Conservation (phyloP, 2,329 filamentous ascomycete species). For the Aureobasidium mangrovei region DNA sequence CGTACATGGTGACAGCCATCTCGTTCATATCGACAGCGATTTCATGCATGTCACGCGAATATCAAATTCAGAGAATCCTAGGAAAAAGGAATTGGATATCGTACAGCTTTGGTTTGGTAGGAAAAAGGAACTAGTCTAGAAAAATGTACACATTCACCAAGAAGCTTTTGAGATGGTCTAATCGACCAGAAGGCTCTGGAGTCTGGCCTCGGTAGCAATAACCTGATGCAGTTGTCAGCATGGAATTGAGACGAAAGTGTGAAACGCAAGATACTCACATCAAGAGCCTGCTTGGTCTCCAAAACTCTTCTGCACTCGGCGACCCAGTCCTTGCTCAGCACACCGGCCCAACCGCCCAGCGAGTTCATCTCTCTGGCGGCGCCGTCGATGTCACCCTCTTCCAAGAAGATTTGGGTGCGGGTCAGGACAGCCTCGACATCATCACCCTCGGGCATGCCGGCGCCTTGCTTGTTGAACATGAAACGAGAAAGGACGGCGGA, state of each 20-base stretch:
- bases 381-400: constrained; percentile 85
- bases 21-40: too few relatives aligned
- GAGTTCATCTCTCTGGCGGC: constrained; percentile 94
- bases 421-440: constrained; percentile 93
- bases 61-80: background rate
- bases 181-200: constrained; percentile 80
- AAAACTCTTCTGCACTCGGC: constrained; percentile 82
- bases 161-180: constrained; percentile 32
- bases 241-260: background rate
- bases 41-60: too few relatives aligned
- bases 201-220: constrained; percentile 79
- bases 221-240: constrained; percentile 46
- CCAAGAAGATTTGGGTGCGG: constrained; percentile 78
- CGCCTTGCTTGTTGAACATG: constrained; percentile 76
- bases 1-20: too few relatives aligned
- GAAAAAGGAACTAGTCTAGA: constrained; percentile 8
- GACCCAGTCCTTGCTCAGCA: constrained; percentile 88
- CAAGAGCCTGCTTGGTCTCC: constrained; percentile 91
- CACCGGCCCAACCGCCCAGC: constrained; percentile 89
- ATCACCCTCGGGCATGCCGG: constrained; percentile 68
- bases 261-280: constrained; percentile 53
- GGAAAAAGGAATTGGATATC: constrained; percentile 4
- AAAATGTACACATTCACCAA: constrained; percentile 12
- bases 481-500: constrained; percentile 86
- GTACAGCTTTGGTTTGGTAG: constrained; percentile 8